Percentiles rank a stretch among this genome's conserved stretches.
Conservation (phyloP, 805 yeast species). For the Metschnikowia santaceciliae region DNA sequence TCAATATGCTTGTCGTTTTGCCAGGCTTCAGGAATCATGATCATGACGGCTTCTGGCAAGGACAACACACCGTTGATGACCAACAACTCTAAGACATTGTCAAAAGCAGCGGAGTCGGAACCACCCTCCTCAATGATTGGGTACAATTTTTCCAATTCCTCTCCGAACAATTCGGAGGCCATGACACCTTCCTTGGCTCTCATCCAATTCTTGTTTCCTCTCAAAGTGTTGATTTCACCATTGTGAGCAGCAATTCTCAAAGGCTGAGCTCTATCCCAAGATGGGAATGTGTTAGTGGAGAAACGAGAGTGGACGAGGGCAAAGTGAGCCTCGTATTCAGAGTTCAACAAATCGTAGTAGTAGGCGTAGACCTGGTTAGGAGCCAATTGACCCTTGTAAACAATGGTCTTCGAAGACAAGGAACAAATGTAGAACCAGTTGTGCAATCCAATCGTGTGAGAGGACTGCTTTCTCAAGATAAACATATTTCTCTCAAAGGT, state of each 20-base stretch:
- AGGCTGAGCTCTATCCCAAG: conserved; percentile 99
- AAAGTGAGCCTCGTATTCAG: conserved; percentile 91
- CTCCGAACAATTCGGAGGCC: conserved; percentile 83
- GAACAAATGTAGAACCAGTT: conserved; percentile 98
- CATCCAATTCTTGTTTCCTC: conserved; percentile 99
- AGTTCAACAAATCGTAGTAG: conserved; percentile 88
- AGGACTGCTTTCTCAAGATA: conserved; percentile 82
- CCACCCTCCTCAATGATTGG: conserved; percentile 99
- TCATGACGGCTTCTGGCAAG: conserved; percentile 95
- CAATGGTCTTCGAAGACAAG: conserved; percentile 80
- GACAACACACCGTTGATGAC: conserved; percentile 89
- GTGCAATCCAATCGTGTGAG: conserved; percentile 88
- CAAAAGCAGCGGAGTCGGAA: conserved; percentile 96
- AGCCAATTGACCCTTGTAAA: conserved; percentile 95
- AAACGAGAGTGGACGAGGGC: conserved; percentile 96
- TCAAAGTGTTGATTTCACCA: conserved; percentile 94
- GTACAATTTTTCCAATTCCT: conserved; percentile 82
- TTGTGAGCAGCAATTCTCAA: conserved; percentile 96
- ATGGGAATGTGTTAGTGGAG: conserved; percentile 97
- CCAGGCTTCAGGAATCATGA: conserved; percentile 97
- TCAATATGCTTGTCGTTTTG: conserved; percentile 85
- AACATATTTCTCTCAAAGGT: conserved; percentile 79
- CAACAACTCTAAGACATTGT: conserved; percentile 87
- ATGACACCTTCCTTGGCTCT: conserved; percentile 97
- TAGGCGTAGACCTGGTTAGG: conserved; percentile 95